Evolutionary conservation across 257 asterid genomes (phyloP).

Genomic region (Salvia hispanica): DNA sequence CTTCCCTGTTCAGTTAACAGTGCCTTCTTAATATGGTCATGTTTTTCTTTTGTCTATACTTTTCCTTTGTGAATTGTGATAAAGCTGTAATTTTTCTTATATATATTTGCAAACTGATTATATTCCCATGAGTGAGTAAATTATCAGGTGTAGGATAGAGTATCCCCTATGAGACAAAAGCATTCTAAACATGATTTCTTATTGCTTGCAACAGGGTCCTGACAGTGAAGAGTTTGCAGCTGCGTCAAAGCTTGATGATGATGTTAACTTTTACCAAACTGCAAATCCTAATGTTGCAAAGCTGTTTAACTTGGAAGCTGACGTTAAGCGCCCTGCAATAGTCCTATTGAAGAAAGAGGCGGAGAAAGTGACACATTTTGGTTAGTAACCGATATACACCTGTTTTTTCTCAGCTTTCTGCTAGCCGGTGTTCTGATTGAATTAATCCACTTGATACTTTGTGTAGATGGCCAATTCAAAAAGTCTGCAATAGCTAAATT

Average conservation of each 20-base stretch:
- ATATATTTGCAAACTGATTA: no score
- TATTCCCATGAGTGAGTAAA: no score
- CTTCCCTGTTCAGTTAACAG: background rate
- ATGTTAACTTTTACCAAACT: constrained; percentile 87
- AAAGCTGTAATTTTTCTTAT: constrained; percentile 10
- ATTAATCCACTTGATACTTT: constrained; percentile 17
- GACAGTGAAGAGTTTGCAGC: constrained; percentile 75
- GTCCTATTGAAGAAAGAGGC: constrained; percentile 82
- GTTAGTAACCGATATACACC: constrained; percentile 43
- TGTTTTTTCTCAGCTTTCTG: constrained; percentile 20
- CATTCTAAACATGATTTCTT: constrained; percentile 8
- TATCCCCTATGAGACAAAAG: background rate
- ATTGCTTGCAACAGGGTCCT: constrained; percentile 59
- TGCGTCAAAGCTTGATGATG: constrained; percentile 80
- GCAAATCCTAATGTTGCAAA: constrained; percentile 67
- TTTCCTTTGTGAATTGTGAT: background rate
- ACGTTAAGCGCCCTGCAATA: constrained; percentile 76
- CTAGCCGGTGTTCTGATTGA: constrained; percentile 25
- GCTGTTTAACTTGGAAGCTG: constrained; percentile 77
- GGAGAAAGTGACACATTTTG: constrained; percentile 73
- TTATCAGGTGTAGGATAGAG: constrained; percentile 12
- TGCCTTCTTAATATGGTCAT: background rate
- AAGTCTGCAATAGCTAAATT: constrained; percentile 67
- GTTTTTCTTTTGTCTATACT: background rate
- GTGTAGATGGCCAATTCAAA: constrained; percentile 72